Evolutionary conservation across 2,329 filamentous ascomycete species (phyloP), one percentile per base, ranked within the genome.

Genomic region (Rhynchosporium secalis): DNA sequence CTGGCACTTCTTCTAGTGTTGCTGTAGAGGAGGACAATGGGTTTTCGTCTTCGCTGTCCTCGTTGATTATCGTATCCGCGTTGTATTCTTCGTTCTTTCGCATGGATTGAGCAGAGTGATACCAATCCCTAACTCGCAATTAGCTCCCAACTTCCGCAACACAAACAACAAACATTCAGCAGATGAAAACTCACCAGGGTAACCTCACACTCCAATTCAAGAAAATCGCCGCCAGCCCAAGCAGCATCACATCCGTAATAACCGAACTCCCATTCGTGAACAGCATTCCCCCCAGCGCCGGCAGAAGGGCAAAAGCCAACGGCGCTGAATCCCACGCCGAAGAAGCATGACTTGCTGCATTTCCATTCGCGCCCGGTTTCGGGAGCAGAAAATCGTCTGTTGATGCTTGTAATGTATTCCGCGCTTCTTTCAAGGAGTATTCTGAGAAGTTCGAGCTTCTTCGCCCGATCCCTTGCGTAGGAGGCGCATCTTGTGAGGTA

Each of bases 161-260:
- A 20, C 20, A 20, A 36, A 31, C 36, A 36, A 33, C 13, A 36
- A 36, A 5, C 9, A 36, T 36, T 9, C 33, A 29, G 12, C 13
- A 29, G 9, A 15, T 9, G 26, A 4, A 3, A 43, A 63, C 83
- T 73, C 79, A 93, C 93, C 94, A 98, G 69, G 94, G 94, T 68
- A 95, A 81, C 61, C 91, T 88, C 48, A 97, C 89, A 55, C 91
- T 93, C 91, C 92, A 97, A 74, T 96, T 93, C 65, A 98, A 79
- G 71, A 97, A 96, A 49, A 97, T 83, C 4, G 89, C 91, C 2
- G 91, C 90, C 65, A 98, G 76, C 2, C 84, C 86, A 38, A 98
- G 78, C 40, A 98, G 80, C 70, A 95, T 88, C 33, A 96, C 77
- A 75, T 98, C 94, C 0, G 92, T 96, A 60, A 93, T 86, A 65